Base-by-base conservation (phyloP, 139 green algal species). In the Spirogloea muscicola region DNA sequence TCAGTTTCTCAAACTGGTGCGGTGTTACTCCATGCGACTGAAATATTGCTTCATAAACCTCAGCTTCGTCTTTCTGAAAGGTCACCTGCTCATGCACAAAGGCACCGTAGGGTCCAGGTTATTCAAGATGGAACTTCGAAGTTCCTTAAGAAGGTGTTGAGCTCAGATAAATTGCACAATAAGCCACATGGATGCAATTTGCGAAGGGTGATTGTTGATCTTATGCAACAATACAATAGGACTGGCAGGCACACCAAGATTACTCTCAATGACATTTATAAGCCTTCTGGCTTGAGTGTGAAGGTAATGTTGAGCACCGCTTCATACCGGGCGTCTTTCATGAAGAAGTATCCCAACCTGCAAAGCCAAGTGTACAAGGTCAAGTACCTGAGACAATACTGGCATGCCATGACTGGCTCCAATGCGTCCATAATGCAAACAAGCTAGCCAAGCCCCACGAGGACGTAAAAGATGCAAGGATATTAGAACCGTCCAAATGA, bases 1-100 rank as follows among this genome's bases (percentile, higher is more conserved):
- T 69, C 3, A 76, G 34, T 57, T 76, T 76, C 75, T 76, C 55
- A 75, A 76, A 76, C 68, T 76, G 68, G 43, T 75, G 55, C 3
- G 55, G 31, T 27, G 68, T 76, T 21, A 76, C 68, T 33, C 68
- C 68, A 37, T 76, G 68, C 49, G 37, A 31, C 58, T 76, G 68
- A 13, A 76, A 76, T 57, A 75, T 34, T 3, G 36, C 31, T 10
- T 68, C 52, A 75, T 75, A 76, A 10, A 76, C 68, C 55, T 76
- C 68, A 3, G 55, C 31, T 57, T 76, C 68, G 27, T 76, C 68
- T 3, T 6, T 38, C 7, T 75, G 43, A 16, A 76, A 76, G 6
- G 38, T 25, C 29, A 76, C 58, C 68, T 76, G 68, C 68, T 42
- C 33, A 68, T 49, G 25, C 25, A 71, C 10, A 10, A 71, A 13